Percentiles rank a stretch among this genome's conserved stretches.
phyloP scores from a whole-genome alignment of 805 yeast species.

The Huiozyma naganishii region DNA sequence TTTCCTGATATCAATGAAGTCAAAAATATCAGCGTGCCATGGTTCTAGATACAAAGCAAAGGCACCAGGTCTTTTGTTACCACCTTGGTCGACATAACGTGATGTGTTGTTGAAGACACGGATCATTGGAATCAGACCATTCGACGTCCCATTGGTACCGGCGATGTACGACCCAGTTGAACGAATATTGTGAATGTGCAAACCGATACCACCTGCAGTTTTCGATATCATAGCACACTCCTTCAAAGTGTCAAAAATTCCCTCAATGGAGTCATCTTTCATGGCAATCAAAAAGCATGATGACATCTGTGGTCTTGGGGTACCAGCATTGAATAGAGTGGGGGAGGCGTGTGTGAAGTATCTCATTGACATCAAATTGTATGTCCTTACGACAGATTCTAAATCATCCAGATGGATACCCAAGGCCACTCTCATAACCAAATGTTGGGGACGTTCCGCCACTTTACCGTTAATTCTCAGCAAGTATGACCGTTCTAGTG shows the following conservation, averaged over 20 bases:
- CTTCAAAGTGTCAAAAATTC: slow-evolving; percentile 79
- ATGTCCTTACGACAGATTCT: slow-evolving; percentile 61
- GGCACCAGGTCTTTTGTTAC: slow-evolving; percentile 95
- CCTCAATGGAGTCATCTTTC: slow-evolving; percentile 90
- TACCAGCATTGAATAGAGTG: slow-evolving; percentile 85
- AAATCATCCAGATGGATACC: slow-evolving; percentile 72
- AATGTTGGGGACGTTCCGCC: slow-evolving; percentile 81
- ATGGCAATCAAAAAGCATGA: slow-evolving; percentile 85
- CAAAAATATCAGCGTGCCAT: slow-evolving; percentile 89
- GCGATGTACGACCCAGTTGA: slow-evolving; percentile 77
- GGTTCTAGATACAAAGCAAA: slow-evolving; percentile 89
- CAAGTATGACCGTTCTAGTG: slow-evolving; percentile 75
- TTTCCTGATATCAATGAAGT: slow-evolving; percentile 73
- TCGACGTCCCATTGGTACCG: slow-evolving; percentile 85
- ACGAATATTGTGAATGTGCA: slow-evolving; percentile 77
- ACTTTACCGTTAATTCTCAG: slow-evolving; percentile 47
- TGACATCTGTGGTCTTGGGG: slow-evolving; percentile 72
- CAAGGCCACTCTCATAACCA: slow-evolving; percentile 80
- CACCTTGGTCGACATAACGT: slow-evolving; percentile 94
- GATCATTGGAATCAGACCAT: slow-evolving; percentile 87
- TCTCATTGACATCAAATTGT: slow-evolving; percentile 73
- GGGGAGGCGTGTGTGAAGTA: slow-evolving; percentile 92
- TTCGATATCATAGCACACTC: slow-evolving; percentile 83
- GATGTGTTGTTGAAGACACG: slow-evolving; percentile 92
- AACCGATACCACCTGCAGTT: slow-evolving; percentile 89